These are phyloP conservation scores for Cordyceps pruinosa DNA, from an alignment of 2,329 filamentous ascomycete species.

Conservation along the genomic window DNA sequence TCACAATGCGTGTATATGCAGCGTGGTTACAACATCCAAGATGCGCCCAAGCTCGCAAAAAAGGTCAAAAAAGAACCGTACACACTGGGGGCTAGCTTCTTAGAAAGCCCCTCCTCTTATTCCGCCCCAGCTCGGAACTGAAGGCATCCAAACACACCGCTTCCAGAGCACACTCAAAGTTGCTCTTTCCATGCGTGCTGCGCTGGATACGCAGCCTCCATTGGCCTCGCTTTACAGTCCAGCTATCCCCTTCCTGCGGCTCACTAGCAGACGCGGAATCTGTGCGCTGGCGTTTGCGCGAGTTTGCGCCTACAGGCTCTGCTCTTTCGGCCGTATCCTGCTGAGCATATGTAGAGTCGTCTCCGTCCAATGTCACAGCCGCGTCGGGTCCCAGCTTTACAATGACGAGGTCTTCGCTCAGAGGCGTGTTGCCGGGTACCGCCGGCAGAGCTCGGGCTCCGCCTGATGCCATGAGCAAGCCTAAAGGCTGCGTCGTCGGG, in stretches of 20 bases:
- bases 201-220: constrained; percentile 64
- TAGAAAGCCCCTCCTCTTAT: constrained; percentile 59
- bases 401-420: constrained; percentile 64
- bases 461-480: constrained; percentile 60
- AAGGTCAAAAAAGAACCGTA: background rate
- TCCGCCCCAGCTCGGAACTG: constrained; percentile 59
- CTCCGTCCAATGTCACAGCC: constrained; percentile 52
- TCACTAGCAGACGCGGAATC: constrained; percentile 21
- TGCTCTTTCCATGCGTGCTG: constrained; percentile 40
- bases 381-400: constrained; percentile 55
- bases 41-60: background rate
- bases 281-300: constrained; percentile 40
- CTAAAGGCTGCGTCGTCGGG: constrained; percentile 50
- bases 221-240: constrained; percentile 62
- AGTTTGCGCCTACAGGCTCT: constrained; percentile 13
- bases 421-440: constrained; percentile 60
- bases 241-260: constrained; percentile 30
- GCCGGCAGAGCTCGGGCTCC: constrained; percentile 54
- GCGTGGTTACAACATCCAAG: background rate
- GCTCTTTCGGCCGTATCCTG: constrained; percentile 22
- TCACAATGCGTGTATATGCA: background rate
- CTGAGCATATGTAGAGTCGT: constrained; percentile 32
- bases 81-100: constrained; percentile 13
- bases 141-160: constrained; percentile 72
- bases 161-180: constrained; percentile 64